Evolutionary conservation across 1,139 yeast species (phyloP), one percentile per base, ranked within the genome.

Genomic region (Saccharomyces pastorianus): DNA sequence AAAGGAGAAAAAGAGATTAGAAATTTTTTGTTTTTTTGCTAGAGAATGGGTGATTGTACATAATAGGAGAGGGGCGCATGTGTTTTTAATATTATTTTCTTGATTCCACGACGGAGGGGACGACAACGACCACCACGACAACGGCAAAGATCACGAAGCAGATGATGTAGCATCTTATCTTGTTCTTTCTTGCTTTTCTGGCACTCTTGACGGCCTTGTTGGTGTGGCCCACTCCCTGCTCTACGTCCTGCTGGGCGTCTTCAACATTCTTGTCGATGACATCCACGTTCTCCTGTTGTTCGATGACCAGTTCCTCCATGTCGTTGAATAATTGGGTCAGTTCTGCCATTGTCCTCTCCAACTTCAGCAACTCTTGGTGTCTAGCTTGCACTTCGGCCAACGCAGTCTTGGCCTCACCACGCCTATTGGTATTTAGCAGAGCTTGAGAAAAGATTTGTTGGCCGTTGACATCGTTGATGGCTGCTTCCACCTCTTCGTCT

Each of bases 321-420:
- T 93, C 99, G 66, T 85, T 87, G 77, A 95, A 90, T 67, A 93
- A 81, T 75, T 88, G 96, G 49, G 96, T 89, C 71, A 93, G 82
- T 74, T 93, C 99, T 47, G 93, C 90, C 88, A 95, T 89, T 56
- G 96, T 87, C 73, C 87, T 85, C 74, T 91, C 97, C 73, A 95
- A 86, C 76, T 89, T 88, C 75, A 89, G 85, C 70, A 95, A 83
- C 75, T 93, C 99, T 69, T 88, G 85, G 76, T 93, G 99, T 76
- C 99, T 85, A 48, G 88, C 84, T 74, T 93, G 97, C 54, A 95
- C 99, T 73, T 93, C 99, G 65, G 89, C 87, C 65, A 93, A 80
- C 2, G 95, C 98, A 41, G 96, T 83, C 71, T 95, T 83, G 51
- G 99, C 98, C 73, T 93, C 96, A 63, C 99, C 99, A 67, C 96